phyloP scores from a whole-genome alignment of 2,329 filamentous ascomycete genomes.

The Canariomyces notabilis region DNA sequence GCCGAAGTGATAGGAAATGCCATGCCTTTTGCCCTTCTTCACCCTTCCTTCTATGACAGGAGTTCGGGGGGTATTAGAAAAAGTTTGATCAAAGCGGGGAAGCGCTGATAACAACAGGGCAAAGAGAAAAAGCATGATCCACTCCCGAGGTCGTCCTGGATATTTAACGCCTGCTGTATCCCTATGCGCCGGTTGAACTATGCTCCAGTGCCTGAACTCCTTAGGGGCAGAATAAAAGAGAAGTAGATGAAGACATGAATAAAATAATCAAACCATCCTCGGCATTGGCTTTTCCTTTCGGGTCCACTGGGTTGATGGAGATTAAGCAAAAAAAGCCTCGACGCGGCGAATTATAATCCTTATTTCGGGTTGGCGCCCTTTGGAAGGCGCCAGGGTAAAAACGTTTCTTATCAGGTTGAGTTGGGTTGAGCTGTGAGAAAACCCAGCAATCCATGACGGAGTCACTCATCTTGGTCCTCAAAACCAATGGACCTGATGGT shows the following conservation, averaged over 20 bases:
- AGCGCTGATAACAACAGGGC: background rate
- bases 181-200: background rate
- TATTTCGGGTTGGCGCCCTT: background rate
- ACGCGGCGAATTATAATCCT: background rate
- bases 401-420: background rate
- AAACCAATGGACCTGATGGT: background rate
- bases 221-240: background rate
- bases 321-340: background rate
- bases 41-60: background rate
- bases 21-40: background rate
- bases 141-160: no score
- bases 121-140: background rate
- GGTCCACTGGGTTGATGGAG: background rate
- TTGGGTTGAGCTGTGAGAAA: background rate
- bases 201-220: no score
- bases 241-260: conserved; percentile 1
- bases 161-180: no score
- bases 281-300: background rate
- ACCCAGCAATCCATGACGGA: background rate
- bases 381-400: background rate
- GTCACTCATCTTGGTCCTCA: background rate
- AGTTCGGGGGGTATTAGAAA: background rate
- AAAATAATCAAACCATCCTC: background rate
- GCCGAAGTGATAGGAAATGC: background rate
- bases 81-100: background rate